phyloP scores from a whole-genome alignment of 768 basidiomycete species.

The Xerocomus spinulosus region DNA sequence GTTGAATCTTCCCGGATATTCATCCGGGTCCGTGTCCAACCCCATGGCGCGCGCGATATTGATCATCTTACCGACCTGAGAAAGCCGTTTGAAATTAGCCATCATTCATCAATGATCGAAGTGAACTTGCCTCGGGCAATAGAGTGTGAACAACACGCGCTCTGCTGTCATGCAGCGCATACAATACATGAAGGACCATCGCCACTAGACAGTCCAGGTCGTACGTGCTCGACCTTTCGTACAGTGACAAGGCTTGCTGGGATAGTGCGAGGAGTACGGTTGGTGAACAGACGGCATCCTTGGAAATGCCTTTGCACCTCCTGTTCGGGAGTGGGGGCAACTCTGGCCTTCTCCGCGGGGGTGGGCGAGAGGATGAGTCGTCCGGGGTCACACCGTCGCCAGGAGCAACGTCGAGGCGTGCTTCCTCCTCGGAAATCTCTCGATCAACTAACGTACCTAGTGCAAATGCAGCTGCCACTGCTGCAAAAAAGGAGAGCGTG shows the following conservation, averaged over 20 bases:
- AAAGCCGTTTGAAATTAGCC: conserved; percentile 8
- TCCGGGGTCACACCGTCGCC: conserved; percentile 15
- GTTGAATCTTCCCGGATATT: conserved; percentile 42
- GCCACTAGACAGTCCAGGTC: conserved; percentile 57
- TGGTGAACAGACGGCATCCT: conserved; percentile 30
- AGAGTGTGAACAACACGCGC: conserved; percentile 36
- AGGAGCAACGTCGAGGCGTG: conserved; percentile 20
- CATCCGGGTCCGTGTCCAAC: conserved; percentile 55
- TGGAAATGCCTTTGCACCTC: conserved; percentile 27
- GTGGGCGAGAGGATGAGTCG: conserved; percentile 23
- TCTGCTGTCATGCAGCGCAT: conserved; percentile 48
- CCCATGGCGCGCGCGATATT: conserved; percentile 63
- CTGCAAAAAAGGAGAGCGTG: conserved; percentile 49
- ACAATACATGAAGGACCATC: conserved; percentile 54
- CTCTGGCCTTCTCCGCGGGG: conserved; percentile 21
- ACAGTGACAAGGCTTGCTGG: conserved; percentile 41
- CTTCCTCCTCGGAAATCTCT: conserved; percentile 27
- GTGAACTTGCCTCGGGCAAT: conserved; percentile 26
- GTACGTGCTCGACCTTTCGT: conserved; percentile 40
- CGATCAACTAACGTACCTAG: conserved; percentile 46
- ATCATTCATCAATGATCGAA: conserved; percentile 27
- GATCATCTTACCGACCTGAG: conserved; percentile 64
- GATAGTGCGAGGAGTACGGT: conserved; percentile 45
- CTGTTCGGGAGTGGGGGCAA: conserved; percentile 11
- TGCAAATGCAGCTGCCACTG: conserved; percentile 55